These are phyloP conservation scores for Tylopilus vinaceipallidus DNA, from an alignment of 768 basidiomycete species.

Conservation along the genomic window DNA sequence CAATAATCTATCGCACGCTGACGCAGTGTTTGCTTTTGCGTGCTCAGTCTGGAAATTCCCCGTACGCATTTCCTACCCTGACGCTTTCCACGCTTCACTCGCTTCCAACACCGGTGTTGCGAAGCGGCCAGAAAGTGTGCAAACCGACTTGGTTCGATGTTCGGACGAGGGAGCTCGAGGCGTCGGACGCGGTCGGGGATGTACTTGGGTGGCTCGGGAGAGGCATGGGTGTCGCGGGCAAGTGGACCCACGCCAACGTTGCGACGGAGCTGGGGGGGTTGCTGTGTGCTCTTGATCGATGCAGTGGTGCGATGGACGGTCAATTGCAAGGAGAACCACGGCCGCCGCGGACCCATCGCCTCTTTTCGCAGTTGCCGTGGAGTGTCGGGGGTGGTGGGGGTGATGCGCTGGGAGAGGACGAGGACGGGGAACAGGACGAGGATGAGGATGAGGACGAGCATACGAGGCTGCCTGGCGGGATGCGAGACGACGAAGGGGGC, in stretches of 20 bases:
- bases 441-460: constrained; percentile 32
- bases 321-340: neutral
- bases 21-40: constrained; percentile 23
- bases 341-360: constrained; percentile 36
- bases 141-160: constrained; percentile 86
- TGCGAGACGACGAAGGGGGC: constrained; percentile 29
- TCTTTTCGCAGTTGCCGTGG: constrained; percentile 57
- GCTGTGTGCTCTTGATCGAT: constrained; percentile 46
- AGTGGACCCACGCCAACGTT: constrained; percentile 53
- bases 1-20: neutral
- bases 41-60: constrained; percentile 60
- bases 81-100: constrained; percentile 83
- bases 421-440: constrained; percentile 25
- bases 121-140: constrained; percentile 75
- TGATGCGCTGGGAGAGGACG: constrained; percentile 29
- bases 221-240: constrained; percentile 30
- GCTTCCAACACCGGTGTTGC: constrained; percentile 81
- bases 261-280: constrained; percentile 59
- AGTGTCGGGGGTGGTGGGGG: constrained; percentile 24
- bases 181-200: constrained; percentile 56
- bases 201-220: constrained; percentile 55
- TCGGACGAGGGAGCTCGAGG: constrained; percentile 54
- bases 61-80: constrained; percentile 84
- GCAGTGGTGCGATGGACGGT: neutral
- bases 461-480: constrained; percentile 27